phyloP scores from a whole-genome alignment of 2,329 filamentous ascomycete species.

The Aspergillus felis region DNA sequence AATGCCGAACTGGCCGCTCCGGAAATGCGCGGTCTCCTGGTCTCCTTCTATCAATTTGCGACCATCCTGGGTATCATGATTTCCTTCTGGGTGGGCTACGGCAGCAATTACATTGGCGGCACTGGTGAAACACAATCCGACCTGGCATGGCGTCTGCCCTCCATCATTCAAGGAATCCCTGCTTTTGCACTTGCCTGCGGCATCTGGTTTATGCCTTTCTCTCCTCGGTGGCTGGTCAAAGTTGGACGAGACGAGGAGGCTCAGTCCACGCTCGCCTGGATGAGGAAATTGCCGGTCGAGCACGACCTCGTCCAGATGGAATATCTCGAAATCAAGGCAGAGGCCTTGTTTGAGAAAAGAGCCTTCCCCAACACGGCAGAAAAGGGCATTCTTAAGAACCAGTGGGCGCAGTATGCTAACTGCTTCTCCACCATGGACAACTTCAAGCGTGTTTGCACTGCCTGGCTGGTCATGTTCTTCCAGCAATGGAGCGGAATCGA shows the following conservation, averaged over 20 bases:
- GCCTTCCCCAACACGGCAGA: constrained; percentile 44
- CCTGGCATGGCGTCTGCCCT: constrained; percentile 45
- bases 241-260: constrained; percentile 46
- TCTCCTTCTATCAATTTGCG: constrained; percentile 33
- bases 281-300: constrained; percentile 30
- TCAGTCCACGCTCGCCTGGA: constrained; percentile 21
- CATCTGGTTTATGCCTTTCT: constrained; percentile 50
- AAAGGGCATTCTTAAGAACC: constrained; percentile 41
- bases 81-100: constrained; percentile 38
- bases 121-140: constrained; percentile 28
- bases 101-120: constrained; percentile 39
- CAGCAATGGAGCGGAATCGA: constrained; percentile 47
- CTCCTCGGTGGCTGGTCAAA: constrained; percentile 51
- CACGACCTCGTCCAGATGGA: constrained; percentile 41
- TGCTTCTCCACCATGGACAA: constrained; percentile 49
- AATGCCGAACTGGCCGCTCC: constrained; percentile 46
- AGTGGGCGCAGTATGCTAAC: constrained; percentile 51
- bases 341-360: constrained; percentile 41
- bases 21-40: constrained; percentile 29
- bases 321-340: constrained; percentile 47
- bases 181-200: constrained; percentile 32
- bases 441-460: constrained; percentile 45
- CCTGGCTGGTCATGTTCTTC: constrained; percentile 48
- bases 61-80: constrained; percentile 35
- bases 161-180: constrained; percentile 44